Conservation (phyloP, 768 basidiomycete species). For the Gelatoporia subvermispora region DNA sequence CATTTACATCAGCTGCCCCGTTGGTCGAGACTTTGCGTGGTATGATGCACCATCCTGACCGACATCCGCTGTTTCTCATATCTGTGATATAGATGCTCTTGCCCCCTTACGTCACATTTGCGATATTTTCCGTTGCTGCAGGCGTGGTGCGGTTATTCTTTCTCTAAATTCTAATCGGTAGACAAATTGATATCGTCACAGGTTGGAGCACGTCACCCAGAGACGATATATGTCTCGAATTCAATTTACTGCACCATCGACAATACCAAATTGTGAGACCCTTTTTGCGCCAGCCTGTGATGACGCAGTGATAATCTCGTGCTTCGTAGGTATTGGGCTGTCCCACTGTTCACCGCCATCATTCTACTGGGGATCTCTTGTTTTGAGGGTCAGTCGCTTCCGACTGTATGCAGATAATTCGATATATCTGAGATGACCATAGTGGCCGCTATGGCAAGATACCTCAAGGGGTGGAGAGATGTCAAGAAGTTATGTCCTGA, state of each 20-base stretch:
- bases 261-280: conserved; percentile 32
- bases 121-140: no score
- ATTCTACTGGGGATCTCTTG: conserved; percentile 34
- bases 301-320: not conserved
- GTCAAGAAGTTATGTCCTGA: conserved; percentile 17
- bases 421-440: not conserved
- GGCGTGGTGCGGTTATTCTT: not conserved
- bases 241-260: conserved; percentile 47
- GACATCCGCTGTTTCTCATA: no score
- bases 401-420: not conserved
- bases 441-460: conserved; percentile 43
- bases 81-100: not conserved
- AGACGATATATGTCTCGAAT: conserved; percentile 29
- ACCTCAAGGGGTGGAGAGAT: conserved; percentile 34
- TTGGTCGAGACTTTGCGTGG: conserved; percentile 21
- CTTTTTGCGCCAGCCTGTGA: not conserved
- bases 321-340: conserved; percentile 19
- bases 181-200: not conserved
- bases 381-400: conserved; percentile 38
- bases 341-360: conserved; percentile 41
- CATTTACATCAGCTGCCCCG: conserved; percentile 17
- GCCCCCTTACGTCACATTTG: not conserved
- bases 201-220: conserved; percentile 14
- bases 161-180: no score
- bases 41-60: conserved; percentile 3